A percentile compares a stretch with the other conserved stretches of the same genome.
phyloP scores from a whole-genome alignment of 306 rosid genomes.

The Lagenaria siceraria region DNA sequence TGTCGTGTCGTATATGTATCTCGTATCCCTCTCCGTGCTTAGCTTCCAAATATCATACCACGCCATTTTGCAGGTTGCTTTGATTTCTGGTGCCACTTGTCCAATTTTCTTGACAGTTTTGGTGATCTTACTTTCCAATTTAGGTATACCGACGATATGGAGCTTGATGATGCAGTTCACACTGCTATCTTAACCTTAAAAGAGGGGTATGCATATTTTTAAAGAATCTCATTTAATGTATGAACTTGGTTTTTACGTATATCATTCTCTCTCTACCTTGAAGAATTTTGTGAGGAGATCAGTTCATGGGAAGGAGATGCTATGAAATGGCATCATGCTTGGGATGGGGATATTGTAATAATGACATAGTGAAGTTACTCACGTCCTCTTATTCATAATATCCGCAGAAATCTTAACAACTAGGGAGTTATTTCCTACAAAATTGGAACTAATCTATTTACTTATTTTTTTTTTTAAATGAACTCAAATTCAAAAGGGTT shows the following conservation, averaged over 20 bases:
- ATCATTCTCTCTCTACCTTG: not conserved
- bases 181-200: conserved; percentile 92
- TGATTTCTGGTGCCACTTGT: not conserved
- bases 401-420: not conserved
- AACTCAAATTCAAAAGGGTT: not conserved
- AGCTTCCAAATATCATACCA: not conserved
- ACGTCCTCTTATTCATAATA: not conserved
- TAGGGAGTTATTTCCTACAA: not conserved
- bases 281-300: not conserved
- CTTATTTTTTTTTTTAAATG: not conserved
- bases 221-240: not conserved
- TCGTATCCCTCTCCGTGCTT: too few species aligned
- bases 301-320: not conserved
- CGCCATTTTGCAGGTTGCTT: not conserved
- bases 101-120: not conserved
- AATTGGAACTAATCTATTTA: not conserved
- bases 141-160: conserved; percentile 93
- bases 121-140: not conserved
- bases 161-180: conserved; percentile 95
- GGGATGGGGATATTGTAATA: not conserved
- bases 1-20: too few species aligned
- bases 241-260: not conserved
- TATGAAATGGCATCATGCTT: not conserved
- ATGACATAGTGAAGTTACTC: not conserved
- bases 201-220: conserved; percentile 56